A percentile compares a stretch with the other conserved stretches of the same genome.
phyloP scores from a whole-genome alignment of 352 stramenopile species.

The Bremia lactucae region DNA sequence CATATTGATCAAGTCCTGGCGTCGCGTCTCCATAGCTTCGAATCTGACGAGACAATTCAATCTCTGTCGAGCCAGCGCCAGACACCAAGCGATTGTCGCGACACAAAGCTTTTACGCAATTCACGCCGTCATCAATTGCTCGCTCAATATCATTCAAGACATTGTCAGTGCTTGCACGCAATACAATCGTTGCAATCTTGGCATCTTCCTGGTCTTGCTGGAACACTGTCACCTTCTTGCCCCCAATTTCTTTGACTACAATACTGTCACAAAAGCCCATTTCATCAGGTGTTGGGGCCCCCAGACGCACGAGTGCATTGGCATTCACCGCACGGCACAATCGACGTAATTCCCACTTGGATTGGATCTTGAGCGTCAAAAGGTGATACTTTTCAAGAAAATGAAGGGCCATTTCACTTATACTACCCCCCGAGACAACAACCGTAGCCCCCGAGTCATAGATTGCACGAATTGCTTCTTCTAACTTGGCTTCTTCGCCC shows the following conservation, averaged over 20 bases:
- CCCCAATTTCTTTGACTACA: conserved; percentile 91
- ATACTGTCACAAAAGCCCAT: conserved; percentile 94
- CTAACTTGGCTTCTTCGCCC: conserved; percentile 95
- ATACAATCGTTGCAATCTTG: conserved; percentile 95
- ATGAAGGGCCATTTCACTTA: conserved; percentile 98
- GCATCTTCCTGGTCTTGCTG: conserved; percentile 88
- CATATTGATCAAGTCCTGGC: conserved; percentile 98
- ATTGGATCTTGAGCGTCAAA: conserved; percentile 94
- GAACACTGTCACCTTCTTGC: conserved; percentile 94
- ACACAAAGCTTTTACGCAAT: conserved; percentile 92
- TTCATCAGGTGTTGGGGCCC: conserved; percentile 94
- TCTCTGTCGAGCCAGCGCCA: conserved; percentile 92
- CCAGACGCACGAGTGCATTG: conserved; percentile 95
- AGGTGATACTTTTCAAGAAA: conserved; percentile 98
- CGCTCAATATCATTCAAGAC: conserved; percentile 97
- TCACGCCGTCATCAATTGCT: conserved; percentile 96
- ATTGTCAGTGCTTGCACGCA: conserved; percentile 90
- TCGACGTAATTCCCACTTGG: conserved; percentile 98
- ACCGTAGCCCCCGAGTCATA: conserved; percentile 92
- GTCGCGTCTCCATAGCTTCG: conserved; percentile 91
- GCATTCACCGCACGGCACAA: conserved; percentile 94
- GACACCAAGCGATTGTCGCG: conserved; percentile 92
- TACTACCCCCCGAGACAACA: conserved; percentile 92
- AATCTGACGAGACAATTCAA: conserved; percentile 92
- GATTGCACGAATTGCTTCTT: conserved; percentile 96